Percentiles rank a stretch among this genome's conserved stretches.
Evolutionary conservation across 768 basidiomycete species (phyloP).

Genomic region (Hydnomerulius pinastri): DNA sequence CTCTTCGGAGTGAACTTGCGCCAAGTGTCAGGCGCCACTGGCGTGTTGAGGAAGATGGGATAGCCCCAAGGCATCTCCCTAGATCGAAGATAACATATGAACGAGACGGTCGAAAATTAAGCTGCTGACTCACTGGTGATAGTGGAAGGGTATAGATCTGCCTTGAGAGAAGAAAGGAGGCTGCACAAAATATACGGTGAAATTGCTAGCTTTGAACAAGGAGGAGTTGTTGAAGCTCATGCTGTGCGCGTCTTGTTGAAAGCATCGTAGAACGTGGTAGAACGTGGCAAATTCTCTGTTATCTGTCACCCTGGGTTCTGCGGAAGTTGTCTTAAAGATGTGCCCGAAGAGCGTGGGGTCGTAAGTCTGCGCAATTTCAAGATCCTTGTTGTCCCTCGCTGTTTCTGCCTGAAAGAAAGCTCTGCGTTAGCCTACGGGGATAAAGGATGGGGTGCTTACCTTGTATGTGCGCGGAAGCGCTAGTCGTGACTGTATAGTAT

Average conservation of each 20-base stretch:
- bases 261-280: slow-evolving; percentile 6
- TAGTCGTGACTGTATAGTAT: too few relatives aligned
- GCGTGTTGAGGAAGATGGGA: slow-evolving; percentile 6
- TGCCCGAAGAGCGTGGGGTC: too few relatives aligned
- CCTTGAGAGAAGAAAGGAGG: slow-evolving; percentile 11
- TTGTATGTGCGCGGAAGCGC: too few relatives aligned
- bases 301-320: background rate
- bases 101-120: background rate
- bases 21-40: background rate
- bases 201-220: slow-evolving; percentile 12
- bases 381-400: too few relatives aligned
- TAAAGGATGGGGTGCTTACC: too few relatives aligned
- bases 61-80: slow-evolving; percentile 15
- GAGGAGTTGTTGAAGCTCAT: background rate
- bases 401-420: too few relatives aligned
- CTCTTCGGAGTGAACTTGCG: slow-evolving; percentile 5
- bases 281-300: slow-evolving; percentile 7
- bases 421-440: too few relatives aligned
- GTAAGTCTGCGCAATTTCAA: too few relatives aligned
- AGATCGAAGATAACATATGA: background rate
- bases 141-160: background rate
- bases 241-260: background rate
- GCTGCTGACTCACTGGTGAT: slow-evolving; percentile 1
- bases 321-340: too few relatives aligned
- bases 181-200: slow-evolving; percentile 9